Conservation (phyloP, 805 yeast genomes). For the Myxozyma vanderwaltii region DNA sequence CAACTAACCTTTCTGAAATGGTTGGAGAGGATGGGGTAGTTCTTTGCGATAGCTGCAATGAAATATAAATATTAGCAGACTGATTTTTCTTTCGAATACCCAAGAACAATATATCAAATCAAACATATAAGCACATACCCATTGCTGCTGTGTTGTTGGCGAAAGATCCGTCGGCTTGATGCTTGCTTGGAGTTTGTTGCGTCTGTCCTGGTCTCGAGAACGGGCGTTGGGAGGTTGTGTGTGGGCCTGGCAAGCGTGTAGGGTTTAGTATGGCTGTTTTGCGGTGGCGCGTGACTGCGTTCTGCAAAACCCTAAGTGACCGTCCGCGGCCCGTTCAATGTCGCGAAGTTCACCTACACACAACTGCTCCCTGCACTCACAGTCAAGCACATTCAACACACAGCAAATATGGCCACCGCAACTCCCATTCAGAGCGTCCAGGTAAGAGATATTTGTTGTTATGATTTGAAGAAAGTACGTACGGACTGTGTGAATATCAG, state of each 20-base stretch:
- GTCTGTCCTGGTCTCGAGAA: background rate
- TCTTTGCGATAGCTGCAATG: constrained; percentile 88
- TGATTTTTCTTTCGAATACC: background rate
- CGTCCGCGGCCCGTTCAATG: background rate
- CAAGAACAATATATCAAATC: background rate
- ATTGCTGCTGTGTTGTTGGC: constrained; percentile 21
- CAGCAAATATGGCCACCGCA: constrained; percentile 17
- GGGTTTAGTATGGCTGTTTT: constrained; percentile 1
- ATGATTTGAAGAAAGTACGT: background rate
- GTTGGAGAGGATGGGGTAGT: constrained; percentile 98
- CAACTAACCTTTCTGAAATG: constrained; percentile 82
- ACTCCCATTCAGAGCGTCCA: constrained; percentile 34
- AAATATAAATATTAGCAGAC: background rate
- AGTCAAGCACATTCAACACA: constrained; percentile 1
- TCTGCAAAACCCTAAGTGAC: background rate
- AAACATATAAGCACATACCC: constrained; percentile 20
- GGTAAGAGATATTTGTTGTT: constrained; percentile 14
- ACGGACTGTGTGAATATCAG: too few relatives aligned
- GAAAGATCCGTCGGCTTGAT: constrained; percentile 3
- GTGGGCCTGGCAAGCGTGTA: constrained; percentile 1
- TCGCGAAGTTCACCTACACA: background rate
- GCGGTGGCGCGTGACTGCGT: constrained; percentile 23
- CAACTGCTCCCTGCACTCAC: background rate
- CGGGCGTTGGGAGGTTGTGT: constrained; percentile 1
- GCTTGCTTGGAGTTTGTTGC: background rate